Evolutionary conservation across 1,284 basidiomycete genomes (phyloP), one percentile per base, ranked within the genome.

Genomic region (Ustilago hordei): DNA sequence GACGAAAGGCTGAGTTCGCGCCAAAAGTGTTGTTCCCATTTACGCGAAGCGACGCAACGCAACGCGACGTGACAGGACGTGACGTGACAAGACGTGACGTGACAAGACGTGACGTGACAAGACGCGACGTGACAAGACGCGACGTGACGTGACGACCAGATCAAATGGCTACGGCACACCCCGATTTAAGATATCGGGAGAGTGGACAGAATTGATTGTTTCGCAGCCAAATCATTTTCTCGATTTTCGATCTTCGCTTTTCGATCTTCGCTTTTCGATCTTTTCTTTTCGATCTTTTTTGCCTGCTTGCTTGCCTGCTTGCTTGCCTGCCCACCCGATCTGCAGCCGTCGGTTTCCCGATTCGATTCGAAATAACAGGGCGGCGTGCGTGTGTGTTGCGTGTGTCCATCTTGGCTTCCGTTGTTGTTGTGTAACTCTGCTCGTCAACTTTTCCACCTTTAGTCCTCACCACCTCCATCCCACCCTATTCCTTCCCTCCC

Each of bases 21-120:
- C 15, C 9, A 23, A 53, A 57, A 57, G 63, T 57, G 56, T 65
- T 59, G 57, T 7, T 11, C 52, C 52, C n/a, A 47, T 47, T 47
- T 47, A 61, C 47, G 56, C 56, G 56, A 58, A 31, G 19, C 8
- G 17, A 19, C 35, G 35, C 11, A 34, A 8, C 28, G 7, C 13
- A 9, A 19, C 23, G 23, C 23, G 23, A 28, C 23, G 23, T 3
- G 23, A 28, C 23, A 2, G 1, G 19, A 58, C 41, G 19, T 2
- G 17, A 19, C 35, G 35, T 11, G 52, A 8, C 28, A 8, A 28
- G 13, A 19, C 23, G 23, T 2, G 23, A 28, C 23, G 23, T 3
- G 23, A 28, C 23, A 2, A 28, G 23, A 28, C 19, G 19, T 1
- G 19, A 19, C 23, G 23, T 19, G 19, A 19, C 19, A 8, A 28